phyloP scores from a whole-genome alignment of 1,139 yeast genomes.

The Lodderomyces metapsilosis region DNA sequence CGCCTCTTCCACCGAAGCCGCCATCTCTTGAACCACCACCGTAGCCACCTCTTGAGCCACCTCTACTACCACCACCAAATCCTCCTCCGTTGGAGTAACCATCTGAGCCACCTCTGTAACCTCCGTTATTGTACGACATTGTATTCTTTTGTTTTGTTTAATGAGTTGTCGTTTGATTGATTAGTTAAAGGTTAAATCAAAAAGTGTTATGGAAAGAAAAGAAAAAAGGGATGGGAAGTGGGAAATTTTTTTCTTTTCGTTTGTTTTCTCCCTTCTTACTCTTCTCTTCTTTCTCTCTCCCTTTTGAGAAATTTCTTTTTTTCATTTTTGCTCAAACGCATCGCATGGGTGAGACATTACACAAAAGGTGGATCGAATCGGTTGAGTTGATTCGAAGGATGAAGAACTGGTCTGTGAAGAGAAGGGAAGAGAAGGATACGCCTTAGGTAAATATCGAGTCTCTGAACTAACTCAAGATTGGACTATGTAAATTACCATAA shows the following conservation, averaged over 20 bases:
- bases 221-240: slow-evolving; percentile 4
- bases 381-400: no score
- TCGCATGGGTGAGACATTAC: slow-evolving; percentile 2
- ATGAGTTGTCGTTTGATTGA: slow-evolving; percentile 1
- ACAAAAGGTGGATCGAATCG: not conserved
- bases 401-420: no score
- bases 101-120: slow-evolving; percentile 15
- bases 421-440: no score
- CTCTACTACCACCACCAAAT: slow-evolving; percentile 19
- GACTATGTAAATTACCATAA: no score
- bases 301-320: slow-evolving; percentile 1
- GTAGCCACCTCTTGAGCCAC: slow-evolving; percentile 11
- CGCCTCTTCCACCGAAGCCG: slow-evolving; percentile 9
- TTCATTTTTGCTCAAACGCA: not conserved
- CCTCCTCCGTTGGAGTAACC: slow-evolving; percentile 20
- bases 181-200: not conserved
- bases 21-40: slow-evolving; percentile 21
- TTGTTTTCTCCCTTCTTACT: not conserved
- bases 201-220: not conserved
- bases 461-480: no score
- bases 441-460: no score
- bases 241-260: no score
- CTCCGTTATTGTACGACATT: slow-evolving; percentile 18
- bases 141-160: not conserved
- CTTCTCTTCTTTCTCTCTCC: not conserved